Base-by-base conservation (phyloP, 257 asterid species). In the Buddleja alternifolia region DNA sequence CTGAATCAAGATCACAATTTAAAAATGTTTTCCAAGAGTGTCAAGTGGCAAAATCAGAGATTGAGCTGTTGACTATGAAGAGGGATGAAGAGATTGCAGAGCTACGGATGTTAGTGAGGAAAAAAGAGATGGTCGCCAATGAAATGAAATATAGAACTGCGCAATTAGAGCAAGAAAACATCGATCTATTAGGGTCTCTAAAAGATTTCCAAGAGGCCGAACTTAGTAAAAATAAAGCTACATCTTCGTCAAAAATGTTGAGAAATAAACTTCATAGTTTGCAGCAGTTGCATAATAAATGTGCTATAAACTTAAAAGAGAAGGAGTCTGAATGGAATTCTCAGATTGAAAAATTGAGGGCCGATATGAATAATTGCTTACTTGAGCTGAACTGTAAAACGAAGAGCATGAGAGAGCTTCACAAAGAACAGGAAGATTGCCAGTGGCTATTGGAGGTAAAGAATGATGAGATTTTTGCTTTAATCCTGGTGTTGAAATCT, bases 1-100 rank as follows among this genome's bases (percentile, higher is more conserved):
- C 70, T 63, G 80, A 82, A 73, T 76, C 16, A 32, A 79, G 74
- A 70, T 58, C 78, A 16, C 21, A 58, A 23, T 67, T 66, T 63
- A 76, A 76, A 50, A 68, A 79, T 60, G 80, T 57, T 20, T 70
- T 40, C 74, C 36, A 11, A 8, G 79, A 78, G 46, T 73, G 75
- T 45, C 70, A 76, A 51, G 72, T 15, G 40, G 76, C 65, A 16
- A 70, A 70, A 62, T 65, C 77, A 53, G 81, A 75, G 72, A 73
- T 73, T 19, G 81, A 65, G 63, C 59, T 56, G 61, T 59, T 69
- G 56, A 41, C 70, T n/a, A 23, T 40, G 66, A 68, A 67, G 70
- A 81, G 77, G 73, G 83, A 78, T 73, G 84, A 78, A 56, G 86
- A 78, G 57, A 69, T 78, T 48, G 75, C 78, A 8, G 77, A 72